Base-by-base conservation (phyloP, 2,329 filamentous ascomycete species). In the Colletotrichum theobromicola region DNA sequence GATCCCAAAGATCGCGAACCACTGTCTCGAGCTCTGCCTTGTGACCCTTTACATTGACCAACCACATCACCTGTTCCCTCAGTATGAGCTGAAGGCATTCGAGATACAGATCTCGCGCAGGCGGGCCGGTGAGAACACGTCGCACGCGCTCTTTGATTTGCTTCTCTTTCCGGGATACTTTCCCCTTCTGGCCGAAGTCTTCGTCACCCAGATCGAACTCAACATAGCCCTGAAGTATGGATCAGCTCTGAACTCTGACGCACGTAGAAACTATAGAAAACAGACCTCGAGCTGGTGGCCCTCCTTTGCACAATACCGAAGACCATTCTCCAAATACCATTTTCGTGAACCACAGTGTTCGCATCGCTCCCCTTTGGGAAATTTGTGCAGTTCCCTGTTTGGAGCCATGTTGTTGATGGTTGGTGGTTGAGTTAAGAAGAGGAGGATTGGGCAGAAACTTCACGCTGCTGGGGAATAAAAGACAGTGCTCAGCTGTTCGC, bases 51-150 rank as follows among this genome's bases (percentile, higher is more conserved):
- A 88, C 86, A 26, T 90, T 85, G 16, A 98, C 86, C 34, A 98
- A 87, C 88, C 93, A 96, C 80, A 90, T 85, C 18, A 95, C 85
- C 85, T 98, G 96, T 80, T 94, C 94, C 81, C 95, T 92, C 32
- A 99, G 86, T 62, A 98, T 89, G 35, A 98, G 87, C 83, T 98
- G 96, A 74, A 97, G 90, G 76, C 92, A 93, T 81, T 98, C 94
- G 42, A 98, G 87, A 81, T 94, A 98, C 28, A 98, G 89, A 76
- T 94, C 91, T 77, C 92, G 91, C 16, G 94, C 96, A 67, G 91
- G 89, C 61, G 90, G 87, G 55, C 96, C 96, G 7, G 83, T 83
- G 64, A 94, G 87, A 80, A 93, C 89, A 73, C 86, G 86, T 62
- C 87, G 87, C 61, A 88, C 85, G 62, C 87, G 90, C 79, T 90